Evolutionary conservation across 2,329 filamentous ascomycete species (phyloP), one percentile per base, ranked within the genome.

Genomic region (Fusarium sarcochroum): DNA sequence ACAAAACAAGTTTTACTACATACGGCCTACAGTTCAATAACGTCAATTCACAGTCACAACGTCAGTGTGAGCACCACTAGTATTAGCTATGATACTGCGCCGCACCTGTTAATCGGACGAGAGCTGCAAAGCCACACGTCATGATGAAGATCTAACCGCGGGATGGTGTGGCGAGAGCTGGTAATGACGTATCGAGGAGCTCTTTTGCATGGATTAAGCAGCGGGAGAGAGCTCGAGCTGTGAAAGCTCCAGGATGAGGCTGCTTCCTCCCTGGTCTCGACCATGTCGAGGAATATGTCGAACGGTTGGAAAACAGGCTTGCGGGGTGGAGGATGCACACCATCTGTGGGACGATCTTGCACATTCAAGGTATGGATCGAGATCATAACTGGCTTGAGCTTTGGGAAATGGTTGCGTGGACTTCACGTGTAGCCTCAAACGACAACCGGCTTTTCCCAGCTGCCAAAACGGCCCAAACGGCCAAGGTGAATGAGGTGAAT

Each of bases 1-100:
- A 27, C 52, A 72, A 74, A 75, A 71, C 72, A 73, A 73, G 72
- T 72, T 74, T 74, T 66, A 44, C 40, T n/a, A 30, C 27, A 30
- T 30, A 30, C 20, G 18, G 18, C 45, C 45, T 64, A 51, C 54
- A 51, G 55, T 55, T 56, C 37, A 58, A 63, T 71, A 45, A 70
- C 60, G 67, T 72, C 70, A 71, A 69, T 57, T 45, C 25, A 37
- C 21, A 55, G 18, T 57, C 42, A 47, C 30, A 72, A 70, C 73
- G 73, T 75, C 73, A 75, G 73, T 63, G 54, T 60, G 45, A 71
- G 52, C 66, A 60, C 54, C 58, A 63, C 53, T 27, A 49, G 37
- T 58, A 56, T 47, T 45, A 54, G 57, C 56, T n/a, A 69, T 63
- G 68, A 71, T 62, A 50, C 67, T 72, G 48, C 60, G 55, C 61